phyloP scores from a whole-genome alignment of 768 basidiomycete genomes.

The Amanita pallidorosea region DNA sequence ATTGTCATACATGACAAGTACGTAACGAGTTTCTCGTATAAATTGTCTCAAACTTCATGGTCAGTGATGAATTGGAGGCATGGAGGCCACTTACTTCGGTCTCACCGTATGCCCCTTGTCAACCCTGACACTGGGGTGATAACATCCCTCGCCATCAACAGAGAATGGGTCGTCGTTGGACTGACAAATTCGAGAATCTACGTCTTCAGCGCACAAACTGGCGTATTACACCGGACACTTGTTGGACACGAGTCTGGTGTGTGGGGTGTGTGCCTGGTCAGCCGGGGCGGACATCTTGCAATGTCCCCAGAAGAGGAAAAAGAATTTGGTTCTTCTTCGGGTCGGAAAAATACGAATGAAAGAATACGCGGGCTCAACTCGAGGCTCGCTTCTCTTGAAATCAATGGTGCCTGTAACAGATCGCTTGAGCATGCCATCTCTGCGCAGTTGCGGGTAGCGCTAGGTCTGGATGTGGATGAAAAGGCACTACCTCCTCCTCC shows the following conservation, averaged over 20 bases:
- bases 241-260: slow-evolving; percentile 85
- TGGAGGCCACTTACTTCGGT: slow-evolving; percentile 59
- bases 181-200: slow-evolving; percentile 81
- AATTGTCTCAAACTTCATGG: not conserved
- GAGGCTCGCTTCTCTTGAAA: slow-evolving; percentile 1
- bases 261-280: slow-evolving; percentile 81
- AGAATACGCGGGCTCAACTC: slow-evolving; percentile 1
- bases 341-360: slow-evolving; percentile 1
- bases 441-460: slow-evolving; percentile 31
- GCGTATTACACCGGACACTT: slow-evolving; percentile 66
- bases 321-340: not conserved
- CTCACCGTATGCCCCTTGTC: slow-evolving; percentile 41
- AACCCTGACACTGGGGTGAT: slow-evolving; percentile 54
- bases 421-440: slow-evolving; percentile 20
- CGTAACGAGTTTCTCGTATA: slow-evolving; percentile 5
- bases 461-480: slow-evolving; percentile 25
- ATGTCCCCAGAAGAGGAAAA: not conserved
- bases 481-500: not conserved
- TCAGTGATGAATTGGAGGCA: slow-evolving; percentile 74
- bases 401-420: not conserved
- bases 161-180: slow-evolving; percentile 78
- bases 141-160: slow-evolving; percentile 79
- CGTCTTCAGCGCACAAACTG: slow-evolving; percentile 73
- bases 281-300: slow-evolving; percentile 36
- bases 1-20: slow-evolving; percentile 60